phyloP scores from a whole-genome alignment of 208 protist genomes.

The Acanthamoeba triangularis region DNA sequence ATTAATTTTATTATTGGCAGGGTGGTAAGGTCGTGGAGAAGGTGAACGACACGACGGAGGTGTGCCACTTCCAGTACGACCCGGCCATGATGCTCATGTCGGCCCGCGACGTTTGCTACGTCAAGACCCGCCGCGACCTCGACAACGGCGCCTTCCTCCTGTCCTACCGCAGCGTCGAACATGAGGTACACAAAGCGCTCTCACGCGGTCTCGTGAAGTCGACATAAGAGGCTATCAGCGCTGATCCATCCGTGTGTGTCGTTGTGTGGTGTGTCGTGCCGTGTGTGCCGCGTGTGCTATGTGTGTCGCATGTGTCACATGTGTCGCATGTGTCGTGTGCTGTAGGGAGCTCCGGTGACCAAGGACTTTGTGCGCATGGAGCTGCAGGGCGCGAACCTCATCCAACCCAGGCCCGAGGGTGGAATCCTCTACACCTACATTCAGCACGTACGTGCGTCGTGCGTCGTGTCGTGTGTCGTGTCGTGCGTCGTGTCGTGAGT shows the following conservation, averaged over 20 bases:
- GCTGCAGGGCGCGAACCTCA: conserved; percentile 44
- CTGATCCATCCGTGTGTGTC: not conserved
- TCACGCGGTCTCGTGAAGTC: too few relatives aligned
- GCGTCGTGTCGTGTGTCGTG: not conserved
- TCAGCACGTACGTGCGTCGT: not conserved
- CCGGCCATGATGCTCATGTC: conserved; percentile 46
- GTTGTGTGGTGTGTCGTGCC: not conserved
- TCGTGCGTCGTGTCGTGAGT: too few relatives aligned
- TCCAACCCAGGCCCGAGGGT: conserved; percentile 24
- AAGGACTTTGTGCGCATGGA: conserved; percentile 62
- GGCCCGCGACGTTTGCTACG: conserved; percentile 38
- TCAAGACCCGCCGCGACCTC: conserved; percentile 37
- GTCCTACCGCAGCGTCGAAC: conserved; percentile 54
- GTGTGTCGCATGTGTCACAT: too few relatives aligned
- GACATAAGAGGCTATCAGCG: too few relatives aligned
- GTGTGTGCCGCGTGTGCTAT: not conserved
- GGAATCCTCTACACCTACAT: conserved; percentile 67
- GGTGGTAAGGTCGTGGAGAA: conserved; percentile 48
- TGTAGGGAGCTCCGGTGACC: not conserved
- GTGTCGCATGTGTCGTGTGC: not conserved
- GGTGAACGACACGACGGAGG: conserved; percentile 40
- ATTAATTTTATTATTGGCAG: not conserved
- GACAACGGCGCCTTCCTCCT: conserved; percentile 32
- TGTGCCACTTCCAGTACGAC: conserved; percentile 63
- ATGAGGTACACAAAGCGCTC: conserved; percentile 1